Conservation (phyloP, 768 basidiomycete species). For the Pisolithus orientalis region DNA sequence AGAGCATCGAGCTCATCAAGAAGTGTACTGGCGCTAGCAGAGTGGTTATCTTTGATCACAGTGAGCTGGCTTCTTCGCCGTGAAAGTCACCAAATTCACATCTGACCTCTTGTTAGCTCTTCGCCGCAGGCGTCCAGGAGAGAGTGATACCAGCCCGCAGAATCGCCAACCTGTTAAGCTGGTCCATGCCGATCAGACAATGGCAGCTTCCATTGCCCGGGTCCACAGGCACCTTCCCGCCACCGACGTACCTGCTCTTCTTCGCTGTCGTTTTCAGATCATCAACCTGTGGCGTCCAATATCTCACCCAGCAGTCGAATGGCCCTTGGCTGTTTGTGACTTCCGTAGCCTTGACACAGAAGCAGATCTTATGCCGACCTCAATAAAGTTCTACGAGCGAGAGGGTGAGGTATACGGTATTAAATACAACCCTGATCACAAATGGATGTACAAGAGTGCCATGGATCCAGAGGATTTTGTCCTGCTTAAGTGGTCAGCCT, state of each 20-base stretch:
- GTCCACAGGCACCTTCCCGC: slow-evolving; percentile 39
- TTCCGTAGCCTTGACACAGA: slow-evolving; percentile 34
- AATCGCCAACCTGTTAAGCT: slow-evolving; percentile 23
- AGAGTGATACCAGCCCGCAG: slow-evolving; percentile 25
- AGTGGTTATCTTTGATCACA: slow-evolving; percentile 63
- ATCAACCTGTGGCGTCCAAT: slow-evolving; percentile 54
- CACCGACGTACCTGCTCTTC: slow-evolving; percentile 32
- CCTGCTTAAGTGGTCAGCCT: slow-evolving; percentile 41
- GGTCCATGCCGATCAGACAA: slow-evolving; percentile 50
- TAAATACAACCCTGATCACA: slow-evolving; percentile 32
- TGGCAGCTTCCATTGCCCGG: slow-evolving; percentile 26
- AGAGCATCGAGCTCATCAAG: slow-evolving; percentile 54
- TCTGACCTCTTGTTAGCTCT: slow-evolving; percentile 28
- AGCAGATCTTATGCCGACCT: slow-evolving; percentile 32
- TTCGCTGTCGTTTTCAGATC: slow-evolving; percentile 44
- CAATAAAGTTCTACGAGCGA: slow-evolving; percentile 35
- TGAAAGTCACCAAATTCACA: too few species aligned
- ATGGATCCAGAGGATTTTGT: slow-evolving; percentile 41
- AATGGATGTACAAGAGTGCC: slow-evolving; percentile 41
- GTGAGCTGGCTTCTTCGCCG: slow-evolving; percentile 28
- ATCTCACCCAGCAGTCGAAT: slow-evolving; percentile 37
- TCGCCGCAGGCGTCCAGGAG: slow-evolving; percentile 38
- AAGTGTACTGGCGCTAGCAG: slow-evolving; percentile 51
- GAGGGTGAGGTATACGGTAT: slow-evolving; percentile 40
- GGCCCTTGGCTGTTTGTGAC: slow-evolving; percentile 45